Percentiles rank a stretch among this genome's conserved stretches.
These are phyloP conservation scores for Colletotrichum sublineola DNA, from an alignment of 2,329 filamentous ascomycete genomes.

Conservation along the genomic window DNA sequence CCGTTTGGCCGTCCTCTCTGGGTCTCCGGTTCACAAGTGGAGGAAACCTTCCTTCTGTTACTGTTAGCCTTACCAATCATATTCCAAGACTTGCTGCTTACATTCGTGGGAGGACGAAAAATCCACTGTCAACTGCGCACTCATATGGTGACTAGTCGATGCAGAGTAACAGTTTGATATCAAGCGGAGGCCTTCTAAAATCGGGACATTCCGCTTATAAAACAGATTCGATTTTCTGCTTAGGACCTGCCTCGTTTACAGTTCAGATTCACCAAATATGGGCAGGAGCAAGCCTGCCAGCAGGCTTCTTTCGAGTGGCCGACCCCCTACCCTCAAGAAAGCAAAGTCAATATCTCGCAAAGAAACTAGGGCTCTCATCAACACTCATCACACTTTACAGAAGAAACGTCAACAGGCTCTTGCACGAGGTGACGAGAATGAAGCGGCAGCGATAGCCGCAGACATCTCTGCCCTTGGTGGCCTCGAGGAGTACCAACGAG, in stretches of 20 bases:
- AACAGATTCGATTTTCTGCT: no score
- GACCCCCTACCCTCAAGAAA: slow-evolving; percentile 68
- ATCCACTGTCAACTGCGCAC: neutral
- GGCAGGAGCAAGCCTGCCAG: slow-evolving; percentile 31
- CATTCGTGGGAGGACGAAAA: neutral
- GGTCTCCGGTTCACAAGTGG: no score
- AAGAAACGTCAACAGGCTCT: slow-evolving; percentile 71
- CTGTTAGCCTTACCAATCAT: neutral
- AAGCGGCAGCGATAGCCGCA: slow-evolving; percentile 60
- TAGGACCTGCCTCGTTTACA: no score
- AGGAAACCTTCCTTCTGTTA: no score
- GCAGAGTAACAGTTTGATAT: neutral
- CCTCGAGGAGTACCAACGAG: slow-evolving; percentile 73
- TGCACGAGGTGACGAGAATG: slow-evolving; percentile 63
- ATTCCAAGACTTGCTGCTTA: neutral
- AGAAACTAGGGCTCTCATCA: slow-evolving; percentile 74
- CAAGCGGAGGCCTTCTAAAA: neutral
- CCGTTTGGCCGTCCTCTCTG: neutral
- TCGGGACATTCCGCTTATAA: no score
- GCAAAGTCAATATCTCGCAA: slow-evolving; percentile 73
- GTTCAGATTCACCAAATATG: slow-evolving; percentile 16
- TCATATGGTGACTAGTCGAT: neutral
- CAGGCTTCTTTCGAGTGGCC: slow-evolving; percentile 59
- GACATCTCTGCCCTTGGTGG: slow-evolving; percentile 72
- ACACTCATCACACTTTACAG: slow-evolving; percentile 74